Evolutionary conservation across 352 stramenopile genomes (phyloP).

Genomic region (Phytophthora colocasiae): DNA sequence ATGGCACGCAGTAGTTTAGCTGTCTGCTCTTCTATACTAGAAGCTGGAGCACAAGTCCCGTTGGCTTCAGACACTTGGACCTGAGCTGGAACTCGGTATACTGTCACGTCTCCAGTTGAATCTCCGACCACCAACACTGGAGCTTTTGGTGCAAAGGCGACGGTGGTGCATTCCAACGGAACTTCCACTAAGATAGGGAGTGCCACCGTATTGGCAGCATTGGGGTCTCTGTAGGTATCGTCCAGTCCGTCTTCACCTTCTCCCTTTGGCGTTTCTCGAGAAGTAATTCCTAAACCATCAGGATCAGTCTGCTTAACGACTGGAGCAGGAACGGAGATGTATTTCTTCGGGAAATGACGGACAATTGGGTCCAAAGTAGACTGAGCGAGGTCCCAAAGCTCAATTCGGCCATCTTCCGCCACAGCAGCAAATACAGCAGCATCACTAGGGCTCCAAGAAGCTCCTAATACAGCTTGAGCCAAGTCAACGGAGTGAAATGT

Average conservation of each 20-base stretch:
- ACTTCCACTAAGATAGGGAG: constrained; percentile 43
- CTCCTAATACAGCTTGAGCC: constrained; percentile 79
- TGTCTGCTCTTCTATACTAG: constrained; percentile 57
- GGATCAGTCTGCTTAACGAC: constrained; percentile 6
- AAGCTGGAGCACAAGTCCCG: no score
- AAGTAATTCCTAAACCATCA: constrained; percentile 5
- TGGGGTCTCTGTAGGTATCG: constrained; percentile 15
- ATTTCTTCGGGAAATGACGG: constrained; percentile 77
- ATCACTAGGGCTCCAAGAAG: constrained; percentile 88
- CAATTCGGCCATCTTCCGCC: constrained; percentile 90
- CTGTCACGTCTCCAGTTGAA: constrained; percentile 73
- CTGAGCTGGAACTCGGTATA: constrained; percentile 69
- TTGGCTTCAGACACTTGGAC: constrained; percentile 1
- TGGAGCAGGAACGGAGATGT: constrained; percentile 17
- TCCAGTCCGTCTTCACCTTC: constrained; percentile 1
- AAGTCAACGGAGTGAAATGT: constrained; percentile 86
- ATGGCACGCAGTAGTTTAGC: constrained; percentile 58
- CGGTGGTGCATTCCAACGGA: constrained; percentile 68
- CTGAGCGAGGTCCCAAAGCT: constrained; percentile 91
- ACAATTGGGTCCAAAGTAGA: constrained; percentile 88
- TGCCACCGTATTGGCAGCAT: constrained; percentile 5
- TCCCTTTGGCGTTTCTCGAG: constrained; percentile 25
- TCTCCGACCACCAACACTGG: constrained; percentile 83
- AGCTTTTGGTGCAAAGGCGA: constrained; percentile 73
- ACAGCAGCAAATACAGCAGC: constrained; percentile 88